phyloP scores from a whole-genome alignment of 2,329 filamentous ascomycete species.

The Colletotrichum scovillei region DNA sequence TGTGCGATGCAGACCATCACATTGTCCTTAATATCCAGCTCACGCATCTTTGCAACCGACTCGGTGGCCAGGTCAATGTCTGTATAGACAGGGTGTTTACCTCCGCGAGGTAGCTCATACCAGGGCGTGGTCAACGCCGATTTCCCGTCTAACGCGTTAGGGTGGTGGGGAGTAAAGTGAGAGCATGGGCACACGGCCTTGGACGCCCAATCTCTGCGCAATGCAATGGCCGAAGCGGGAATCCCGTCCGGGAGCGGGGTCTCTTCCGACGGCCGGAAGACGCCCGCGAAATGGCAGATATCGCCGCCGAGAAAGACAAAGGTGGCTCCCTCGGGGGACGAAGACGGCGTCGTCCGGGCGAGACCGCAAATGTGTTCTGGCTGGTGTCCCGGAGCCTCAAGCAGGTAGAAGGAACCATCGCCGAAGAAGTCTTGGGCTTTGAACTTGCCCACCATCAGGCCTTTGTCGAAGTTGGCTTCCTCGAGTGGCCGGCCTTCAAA shows the following conservation, averaged over 20 bases:
- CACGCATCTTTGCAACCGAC: conserved; percentile 28
- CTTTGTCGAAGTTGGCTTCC: conserved; percentile 36
- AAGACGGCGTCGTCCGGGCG: conserved; percentile 34
- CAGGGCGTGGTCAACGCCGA: conserved; percentile 5
- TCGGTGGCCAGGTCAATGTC: conserved; percentile 8
- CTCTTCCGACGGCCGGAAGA: conserved; percentile 18
- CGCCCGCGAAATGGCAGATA: conserved; percentile 35
- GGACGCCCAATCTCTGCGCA: conserved; percentile 9
- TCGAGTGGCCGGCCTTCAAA: conserved; percentile 32
- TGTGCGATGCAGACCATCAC: conserved; percentile 33
- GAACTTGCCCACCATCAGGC: conserved; percentile 46
- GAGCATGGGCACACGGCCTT: conserved; percentile 21
- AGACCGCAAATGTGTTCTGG: conserved; percentile 39
- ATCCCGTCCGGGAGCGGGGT: conserved; percentile 17
- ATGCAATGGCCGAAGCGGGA: not conserved
- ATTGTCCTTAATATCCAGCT: conserved; percentile 28
- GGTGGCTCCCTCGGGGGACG: conserved; percentile 19
- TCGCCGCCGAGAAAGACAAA: conserved; percentile 41
- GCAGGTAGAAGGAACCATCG: conserved; percentile 54
- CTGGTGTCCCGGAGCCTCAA: conserved; percentile 44
- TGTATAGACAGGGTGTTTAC: conserved; percentile 21
- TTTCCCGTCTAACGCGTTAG: not conserved
- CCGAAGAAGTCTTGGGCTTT: conserved; percentile 53
- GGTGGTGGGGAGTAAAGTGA: conserved; percentile 25
- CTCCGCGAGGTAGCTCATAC: conserved; percentile 7